These are phyloP conservation scores for Sugiyamaella novakii DNA, from an alignment of 1,139 yeast genomes.

Conservation along the genomic window DNA sequence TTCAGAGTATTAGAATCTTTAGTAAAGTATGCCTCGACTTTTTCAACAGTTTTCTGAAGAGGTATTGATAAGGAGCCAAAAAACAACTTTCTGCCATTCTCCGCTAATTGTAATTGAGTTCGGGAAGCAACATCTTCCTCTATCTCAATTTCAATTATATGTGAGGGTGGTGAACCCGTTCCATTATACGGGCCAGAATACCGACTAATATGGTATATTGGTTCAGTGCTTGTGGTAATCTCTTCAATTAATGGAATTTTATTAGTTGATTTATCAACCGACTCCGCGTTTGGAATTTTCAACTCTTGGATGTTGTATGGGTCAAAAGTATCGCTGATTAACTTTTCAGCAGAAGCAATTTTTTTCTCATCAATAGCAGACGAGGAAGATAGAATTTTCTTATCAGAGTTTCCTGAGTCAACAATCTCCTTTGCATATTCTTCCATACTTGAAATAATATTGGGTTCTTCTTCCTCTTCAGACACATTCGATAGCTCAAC, in stretches of 20 bases:
- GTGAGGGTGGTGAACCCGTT: constrained; percentile 31
- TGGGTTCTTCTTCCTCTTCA: constrained; percentile 5
- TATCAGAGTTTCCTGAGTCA: background rate
- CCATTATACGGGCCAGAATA: constrained; percentile 31
- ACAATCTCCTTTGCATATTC: constrained; percentile 8
- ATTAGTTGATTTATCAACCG: background rate
- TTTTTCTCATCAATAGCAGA: constrained; percentile 1
- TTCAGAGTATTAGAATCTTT: constrained; percentile 29
- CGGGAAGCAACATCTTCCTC: constrained; percentile 15
- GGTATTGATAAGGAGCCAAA: constrained; percentile 17
- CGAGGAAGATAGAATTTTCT: background rate
- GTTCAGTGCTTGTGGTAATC: constrained; percentile 1
- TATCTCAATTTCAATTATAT: constrained; percentile 27
- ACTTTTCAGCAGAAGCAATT: constrained; percentile 4
- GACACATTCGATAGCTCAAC: background rate
- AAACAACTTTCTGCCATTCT: constrained; percentile 8
- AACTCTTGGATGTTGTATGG: constrained; percentile 7
- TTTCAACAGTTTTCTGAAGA: constrained; percentile 15
- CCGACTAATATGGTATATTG: background rate
- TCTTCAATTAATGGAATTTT: constrained; percentile 7
- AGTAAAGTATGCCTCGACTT: constrained; percentile 31
- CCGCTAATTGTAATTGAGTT: constrained; percentile 2
- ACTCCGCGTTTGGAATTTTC: background rate
- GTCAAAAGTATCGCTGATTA: constrained; percentile 2
- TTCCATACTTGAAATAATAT: constrained; percentile 5